Evolutionary conservation across 2,329 filamentous ascomycete genomes (phyloP), one percentile per base, ranked within the genome.

Genomic region (Ophiostoma sp.): DNA sequence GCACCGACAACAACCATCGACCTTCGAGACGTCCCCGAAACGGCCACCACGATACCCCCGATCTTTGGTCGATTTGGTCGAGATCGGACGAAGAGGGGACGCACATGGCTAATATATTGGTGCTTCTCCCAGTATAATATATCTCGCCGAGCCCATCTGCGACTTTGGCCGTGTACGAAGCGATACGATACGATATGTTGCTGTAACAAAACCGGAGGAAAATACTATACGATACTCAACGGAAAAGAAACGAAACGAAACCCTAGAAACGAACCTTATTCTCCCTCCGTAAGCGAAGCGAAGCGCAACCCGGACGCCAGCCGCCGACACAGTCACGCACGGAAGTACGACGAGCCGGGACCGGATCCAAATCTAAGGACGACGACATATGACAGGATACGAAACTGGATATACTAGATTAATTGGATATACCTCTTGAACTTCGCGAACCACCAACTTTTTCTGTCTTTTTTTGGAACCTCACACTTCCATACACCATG

Each of bases 401-500:
- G 15, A 45, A 45, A 22, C 36, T 28, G 36, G 11, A 39, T 42
- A 39, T 12, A 17, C 17, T 15, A 12, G 22, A 64, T 17, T 25
- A n/a, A 61, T 52, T 64, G 19, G 7, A 61, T 57, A 52, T 17
- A 36, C 12, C 36, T 25, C 39, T 25, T n/a, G 22, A 17, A 15
- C 5, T 33, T 71, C 22, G 17, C 22, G n/a, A 8, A 25, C 69
- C 31, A 48, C 42, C 3, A 12, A 48, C 0, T 4, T 19, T 19
- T 48, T 19, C 42, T 48, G 3, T 45, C 15, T 45, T 15, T 45
- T 45, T 45, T 48, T 48, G 42, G 42, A n/a, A 25, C 11, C 19
- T 22, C 48, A 8, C 31, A 25, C 8, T 36, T 19, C 31, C 55
- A 36, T 6, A 36, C 6, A 61, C 61, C 28, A 92, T 93, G 88